Base-by-base conservation (phyloP, 2,329 filamentous ascomycete species). In the Xylaria sp. region DNA sequence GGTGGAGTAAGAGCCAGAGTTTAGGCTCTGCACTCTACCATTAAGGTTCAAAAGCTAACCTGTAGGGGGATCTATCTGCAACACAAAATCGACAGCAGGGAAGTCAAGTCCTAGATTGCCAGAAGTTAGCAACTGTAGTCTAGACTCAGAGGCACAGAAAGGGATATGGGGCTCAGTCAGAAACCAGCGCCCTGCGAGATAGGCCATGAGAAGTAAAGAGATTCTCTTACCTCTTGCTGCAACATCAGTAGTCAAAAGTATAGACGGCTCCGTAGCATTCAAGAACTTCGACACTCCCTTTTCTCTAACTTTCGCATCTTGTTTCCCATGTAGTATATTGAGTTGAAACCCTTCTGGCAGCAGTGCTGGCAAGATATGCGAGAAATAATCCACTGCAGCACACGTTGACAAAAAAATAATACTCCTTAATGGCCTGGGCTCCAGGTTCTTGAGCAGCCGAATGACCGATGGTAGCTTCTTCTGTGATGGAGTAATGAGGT, bases 381-480 rank as follows among this genome's bases (percentile, higher is more conserved):
- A 90, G 78, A 97, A 97, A 81, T 98, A 98, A 79, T 98, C 95
- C 68, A 99, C 96, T 0, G 93, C 92, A 38, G 94, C 94, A 79
- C 96, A 97, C 2, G 95, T 97, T 0, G 94, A 97, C 26, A 98
- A 86, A 78, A 97, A 99, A 62, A 97, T 85, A 63, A 99, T 97
- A 38, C 90, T 92, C 76, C 94, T 94, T 72, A 94, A 90, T 0
- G 95, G 95, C 4, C 85, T 86, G 0, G 92, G 88, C n/a, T 91
- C 85, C 26, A 97, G 80, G 15, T 87, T 85, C 23, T 88, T 83
- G 2, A 98, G 84, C 0, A 98, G 84, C 36, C 90, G 87, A 58
- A 89, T 86, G 2, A 97, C 81, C 0, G 90, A 88, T 0, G 93
- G 91, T 42, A 97, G 83, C 79, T 97, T 97, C 70, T 95, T 90